Percentiles rank a stretch among this genome's conserved stretches.
Evolutionary conservation across 2,329 filamentous ascomycete species (phyloP).

Genomic region (Pseudogymnoascus sp.): DNA sequence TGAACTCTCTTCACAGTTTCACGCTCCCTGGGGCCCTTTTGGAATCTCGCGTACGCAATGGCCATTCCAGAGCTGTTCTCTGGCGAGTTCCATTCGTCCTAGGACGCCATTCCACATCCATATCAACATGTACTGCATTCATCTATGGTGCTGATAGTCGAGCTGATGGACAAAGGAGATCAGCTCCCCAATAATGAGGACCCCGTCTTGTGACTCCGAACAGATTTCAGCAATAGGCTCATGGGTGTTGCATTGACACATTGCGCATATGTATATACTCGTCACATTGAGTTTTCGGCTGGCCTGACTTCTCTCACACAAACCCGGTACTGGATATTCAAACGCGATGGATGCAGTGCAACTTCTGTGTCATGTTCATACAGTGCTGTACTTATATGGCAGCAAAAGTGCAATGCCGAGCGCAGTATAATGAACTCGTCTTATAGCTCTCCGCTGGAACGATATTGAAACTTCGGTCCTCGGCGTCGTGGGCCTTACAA

Average conservation of each 20-base stretch:
- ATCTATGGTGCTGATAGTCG: not conserved
- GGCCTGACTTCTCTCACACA: not conserved
- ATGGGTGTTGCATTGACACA: not conserved
- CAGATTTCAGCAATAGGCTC: not conserved
- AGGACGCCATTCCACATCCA: not conserved
- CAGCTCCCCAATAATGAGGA: not conserved
- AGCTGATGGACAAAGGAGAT: not conserved
- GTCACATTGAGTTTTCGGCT: not conserved
- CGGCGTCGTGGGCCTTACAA: not conserved
- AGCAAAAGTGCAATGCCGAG: not conserved
- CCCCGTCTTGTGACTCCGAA: not conserved
- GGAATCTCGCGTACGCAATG: not conserved
- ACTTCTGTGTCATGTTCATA: not conserved
- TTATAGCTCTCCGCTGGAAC: not conserved
- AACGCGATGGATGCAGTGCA: not conserved
- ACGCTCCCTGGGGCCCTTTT: not conserved
- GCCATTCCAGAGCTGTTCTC: constrained; percentile 2
- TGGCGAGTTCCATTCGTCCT: not conserved
- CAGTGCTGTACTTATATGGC: not conserved
- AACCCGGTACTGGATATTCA: not conserved
- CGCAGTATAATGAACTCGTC: not conserved
- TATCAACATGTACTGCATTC: not conserved
- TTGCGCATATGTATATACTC: constrained; percentile 5
- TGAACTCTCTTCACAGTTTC: not conserved
- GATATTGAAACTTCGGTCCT: not conserved